These are phyloP conservation scores for Lepiota venenata DNA, from an alignment of 768 basidiomycete species.

Conservation along the genomic window DNA sequence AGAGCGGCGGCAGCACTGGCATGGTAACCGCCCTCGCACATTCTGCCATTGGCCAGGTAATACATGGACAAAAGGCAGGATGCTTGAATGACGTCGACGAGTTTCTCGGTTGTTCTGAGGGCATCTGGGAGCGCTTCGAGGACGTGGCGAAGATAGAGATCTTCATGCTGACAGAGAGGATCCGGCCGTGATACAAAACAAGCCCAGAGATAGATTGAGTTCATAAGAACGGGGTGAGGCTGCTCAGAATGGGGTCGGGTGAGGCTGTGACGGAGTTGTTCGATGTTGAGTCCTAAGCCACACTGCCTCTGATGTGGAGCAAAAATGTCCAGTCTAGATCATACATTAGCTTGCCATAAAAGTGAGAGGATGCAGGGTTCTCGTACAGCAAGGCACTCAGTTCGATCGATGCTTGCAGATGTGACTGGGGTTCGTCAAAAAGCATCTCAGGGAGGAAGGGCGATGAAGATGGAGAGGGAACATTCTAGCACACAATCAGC, in stretches of 20 bases:
- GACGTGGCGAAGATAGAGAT: slow-evolving; percentile 62
- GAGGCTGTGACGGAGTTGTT: slow-evolving; percentile 60
- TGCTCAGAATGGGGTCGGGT: slow-evolving; percentile 51
- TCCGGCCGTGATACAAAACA: slow-evolving; percentile 77
- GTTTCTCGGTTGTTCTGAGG: slow-evolving; percentile 49
- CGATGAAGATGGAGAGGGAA: slow-evolving; percentile 50
- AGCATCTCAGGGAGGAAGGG: slow-evolving; percentile 44
- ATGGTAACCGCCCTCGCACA: slow-evolving; percentile 78
- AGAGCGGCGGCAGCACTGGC: slow-evolving; percentile 71
- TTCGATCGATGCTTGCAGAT: slow-evolving; percentile 51
- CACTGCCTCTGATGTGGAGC: slow-evolving; percentile 73
- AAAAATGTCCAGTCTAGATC: slow-evolving; percentile 67
- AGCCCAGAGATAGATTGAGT: slow-evolving; percentile 80
- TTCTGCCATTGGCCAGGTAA: slow-evolving; percentile 72
- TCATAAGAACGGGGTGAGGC: slow-evolving; percentile 74
- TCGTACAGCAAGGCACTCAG: slow-evolving; percentile 66
- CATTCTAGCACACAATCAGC: slow-evolving; percentile 24
- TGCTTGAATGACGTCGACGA: slow-evolving; percentile 72
- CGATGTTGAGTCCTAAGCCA: slow-evolving; percentile 68
- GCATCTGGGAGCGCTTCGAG: slow-evolving; percentile 63
- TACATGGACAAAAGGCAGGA: slow-evolving; percentile 75
- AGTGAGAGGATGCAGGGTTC: neutral
- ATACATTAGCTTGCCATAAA: slow-evolving; percentile 14
- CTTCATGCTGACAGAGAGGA: slow-evolving; percentile 66
- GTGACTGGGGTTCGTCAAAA: slow-evolving; percentile 48